Conservation (phyloP, 202 grass and related monocot species). For the Miscanthus sacchariflorus region DNA sequence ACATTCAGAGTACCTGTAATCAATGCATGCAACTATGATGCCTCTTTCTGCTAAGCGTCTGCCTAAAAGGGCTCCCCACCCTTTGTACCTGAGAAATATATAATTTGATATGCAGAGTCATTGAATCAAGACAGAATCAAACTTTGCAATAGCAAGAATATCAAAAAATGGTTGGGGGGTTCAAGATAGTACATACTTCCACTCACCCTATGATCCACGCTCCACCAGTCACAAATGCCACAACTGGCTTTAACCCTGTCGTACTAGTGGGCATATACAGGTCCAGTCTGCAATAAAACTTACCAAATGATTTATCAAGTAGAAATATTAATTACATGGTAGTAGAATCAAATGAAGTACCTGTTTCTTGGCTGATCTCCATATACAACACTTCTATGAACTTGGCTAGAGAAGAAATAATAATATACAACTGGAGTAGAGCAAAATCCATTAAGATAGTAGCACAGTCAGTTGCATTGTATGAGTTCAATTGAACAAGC, state of each 20-base stretch:
- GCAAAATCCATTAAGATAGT: constrained; percentile 26
- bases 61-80: constrained; percentile 95
- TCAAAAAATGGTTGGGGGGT: not conserved
- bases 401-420: constrained; percentile 95
- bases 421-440: constrained; percentile 86
- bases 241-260: constrained; percentile 64
- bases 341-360: constrained; percentile 38
- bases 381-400: constrained; percentile 86
- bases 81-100: constrained; percentile 77
- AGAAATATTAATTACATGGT: constrained; percentile 2
- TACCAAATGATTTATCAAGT: constrained; percentile 3
- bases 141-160: constrained; percentile 5
- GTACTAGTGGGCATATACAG: constrained; percentile 73
- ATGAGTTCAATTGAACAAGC: not conserved
- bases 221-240: constrained; percentile 86
- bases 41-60: constrained; percentile 94
- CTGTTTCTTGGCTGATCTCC: constrained; percentile 91
- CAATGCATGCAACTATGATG: constrained; percentile 92
- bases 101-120: constrained; percentile 10
- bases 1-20: constrained; percentile 71
- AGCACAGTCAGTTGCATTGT: not conserved
- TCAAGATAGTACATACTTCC: constrained; percentile 48
- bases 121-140: constrained; percentile 13
- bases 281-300: constrained; percentile 74
- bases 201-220: constrained; percentile 99